Evolutionary conservation across 106 monocot species (phyloP).

Genomic region (Allium cepa): DNA sequence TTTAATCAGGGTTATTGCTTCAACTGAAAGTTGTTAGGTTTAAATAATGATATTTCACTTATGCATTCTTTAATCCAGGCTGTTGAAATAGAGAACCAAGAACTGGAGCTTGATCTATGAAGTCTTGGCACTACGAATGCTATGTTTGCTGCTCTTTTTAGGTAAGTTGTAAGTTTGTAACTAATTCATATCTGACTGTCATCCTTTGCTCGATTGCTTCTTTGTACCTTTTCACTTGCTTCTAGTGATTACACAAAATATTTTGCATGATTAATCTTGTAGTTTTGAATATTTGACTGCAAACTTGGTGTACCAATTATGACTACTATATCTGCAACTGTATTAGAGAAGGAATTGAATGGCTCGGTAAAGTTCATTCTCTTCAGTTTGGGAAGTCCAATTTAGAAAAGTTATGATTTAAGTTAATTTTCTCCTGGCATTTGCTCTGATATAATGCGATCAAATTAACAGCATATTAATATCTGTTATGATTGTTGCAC

Average conservation of each 20-base stretch:
- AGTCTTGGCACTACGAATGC: conserved; percentile 84
- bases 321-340: conserved; percentile 90
- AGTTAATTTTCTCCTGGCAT: no score
- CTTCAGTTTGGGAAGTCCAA: conserved; percentile 54
- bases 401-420: conserved; percentile 47
- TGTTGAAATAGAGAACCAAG: conserved; percentile 80
- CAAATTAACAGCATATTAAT: no score
- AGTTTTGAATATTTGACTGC: conserved; percentile 16
- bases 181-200: neutral
- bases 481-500: conserved; percentile 4
- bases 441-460: no score
- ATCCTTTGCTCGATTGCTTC: neutral
- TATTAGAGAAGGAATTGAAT: conserved; percentile 92
- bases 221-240: neutral
- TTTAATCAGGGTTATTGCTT: no score
- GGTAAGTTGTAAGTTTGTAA: conserved; percentile 30
- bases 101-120: conserved; percentile 94
- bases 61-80: conserved; percentile 31
- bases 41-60: no score
- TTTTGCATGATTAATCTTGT: neutral
- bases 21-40: no score
- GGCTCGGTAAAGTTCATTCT: conserved; percentile 46
- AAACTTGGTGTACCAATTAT: conserved; percentile 97
- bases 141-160: conserved; percentile 97
- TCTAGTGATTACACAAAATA: neutral